Evolutionary conservation across 1,284 basidiomycete species (phyloP).

Genomic region (Pseudozyma tsukubaensis): DNA sequence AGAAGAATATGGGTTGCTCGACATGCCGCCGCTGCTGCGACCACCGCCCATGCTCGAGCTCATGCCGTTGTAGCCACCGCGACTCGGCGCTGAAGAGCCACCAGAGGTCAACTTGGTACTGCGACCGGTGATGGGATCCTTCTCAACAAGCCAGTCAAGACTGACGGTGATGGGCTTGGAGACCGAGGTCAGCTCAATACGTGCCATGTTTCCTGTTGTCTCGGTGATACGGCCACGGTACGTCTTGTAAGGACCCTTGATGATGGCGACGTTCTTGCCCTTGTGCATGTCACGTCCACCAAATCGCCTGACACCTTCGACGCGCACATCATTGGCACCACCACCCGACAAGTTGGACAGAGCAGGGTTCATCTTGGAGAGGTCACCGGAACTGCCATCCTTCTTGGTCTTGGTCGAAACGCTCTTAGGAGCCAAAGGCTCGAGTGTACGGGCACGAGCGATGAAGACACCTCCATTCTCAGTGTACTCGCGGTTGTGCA

Average conservation of each 20-base stretch:
- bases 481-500: slow-evolving; percentile 88
- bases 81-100: slow-evolving; percentile 19
- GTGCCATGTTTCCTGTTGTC: slow-evolving; percentile 85
- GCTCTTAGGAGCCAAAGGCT: slow-evolving; percentile 79
- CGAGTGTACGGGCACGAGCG: slow-evolving; percentile 72
- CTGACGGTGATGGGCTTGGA: slow-evolving; percentile 90
- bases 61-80: slow-evolving; percentile 24
- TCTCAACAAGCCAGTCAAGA: slow-evolving; percentile 81
- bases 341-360: slow-evolving; percentile 69
- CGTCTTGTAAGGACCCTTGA: slow-evolving; percentile 91
- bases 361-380: slow-evolving; percentile 96
- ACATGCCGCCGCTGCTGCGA: slow-evolving; percentile 27
- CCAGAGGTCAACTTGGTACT: slow-evolving; percentile 45
- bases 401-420: slow-evolving; percentile 51
- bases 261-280: slow-evolving; percentile 82
- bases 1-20: slow-evolving; percentile 46
- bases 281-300: slow-evolving; percentile 77
- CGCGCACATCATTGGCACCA: slow-evolving; percentile 56
- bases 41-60: slow-evolving; percentile 35
- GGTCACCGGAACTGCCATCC: slow-evolving; percentile 72
- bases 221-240: slow-evolving; percentile 94
- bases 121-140: slow-evolving; percentile 70
- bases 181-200: slow-evolving; percentile 90
- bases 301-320: slow-evolving; percentile 48
- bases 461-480: slow-evolving; percentile 97